Percentiles rank a stretch among this genome's conserved stretches.
Conservation (phyloP, 2,329 filamentous ascomycete genomes). For the Orbilia javanica region DNA sequence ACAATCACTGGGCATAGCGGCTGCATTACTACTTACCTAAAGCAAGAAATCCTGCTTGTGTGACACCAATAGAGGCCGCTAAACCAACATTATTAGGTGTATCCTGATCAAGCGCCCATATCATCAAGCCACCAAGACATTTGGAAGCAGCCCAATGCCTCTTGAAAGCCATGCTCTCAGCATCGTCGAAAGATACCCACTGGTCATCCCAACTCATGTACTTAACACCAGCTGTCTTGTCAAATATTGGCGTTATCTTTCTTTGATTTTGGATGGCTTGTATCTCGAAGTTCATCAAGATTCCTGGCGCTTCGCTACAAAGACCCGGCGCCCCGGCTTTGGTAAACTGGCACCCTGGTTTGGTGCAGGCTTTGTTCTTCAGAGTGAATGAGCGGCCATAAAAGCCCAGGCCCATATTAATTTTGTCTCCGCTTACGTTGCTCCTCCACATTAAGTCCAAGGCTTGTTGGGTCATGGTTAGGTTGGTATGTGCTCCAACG, state of each 20-base stretch:
- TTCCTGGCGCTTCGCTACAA: conserved; percentile 22
- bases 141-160: conserved; percentile 59
- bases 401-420: conserved; percentile 60
- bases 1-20: not conserved
- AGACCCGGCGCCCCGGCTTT: conserved; percentile 10
- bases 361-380: conserved; percentile 59
- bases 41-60: not conserved
- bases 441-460: conserved; percentile 63
- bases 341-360: conserved; percentile 60
- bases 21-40: not conserved
- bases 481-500: conserved; percentile 62
- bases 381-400: conserved; percentile 61
- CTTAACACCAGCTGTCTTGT: conserved; percentile 25
- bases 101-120: conserved; percentile 63
- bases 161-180: conserved; percentile 61
- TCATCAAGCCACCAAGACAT: conserved; percentile 63
- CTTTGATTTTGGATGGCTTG: not conserved
- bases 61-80: conserved; percentile 14
- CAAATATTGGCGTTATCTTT: conserved; percentile 1
- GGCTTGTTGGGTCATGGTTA: conserved; percentile 63
- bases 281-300: conserved; percentile 25
- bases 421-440: conserved; percentile 44
- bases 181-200: conserved; percentile 51
- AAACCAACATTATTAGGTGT: conserved; percentile 60
- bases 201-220: conserved; percentile 31